Evolutionary conservation across 768 basidiomycete species (phyloP).

Genomic region (Lactarius pseudohatsudake): DNA sequence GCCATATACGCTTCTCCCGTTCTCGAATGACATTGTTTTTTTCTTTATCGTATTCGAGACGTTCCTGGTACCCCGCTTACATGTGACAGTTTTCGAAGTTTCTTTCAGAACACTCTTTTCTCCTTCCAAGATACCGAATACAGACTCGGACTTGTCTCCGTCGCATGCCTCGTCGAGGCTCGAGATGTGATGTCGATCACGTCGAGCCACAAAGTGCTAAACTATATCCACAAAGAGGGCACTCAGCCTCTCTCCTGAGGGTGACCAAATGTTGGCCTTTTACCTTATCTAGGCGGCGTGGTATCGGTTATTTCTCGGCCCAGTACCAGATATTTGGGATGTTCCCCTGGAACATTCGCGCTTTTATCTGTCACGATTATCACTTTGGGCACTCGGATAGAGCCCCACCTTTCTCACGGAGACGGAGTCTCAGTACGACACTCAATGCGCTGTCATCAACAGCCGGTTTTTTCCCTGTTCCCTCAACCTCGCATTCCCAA

Average conservation of each 20-base stretch:
- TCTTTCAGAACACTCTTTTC: constrained; percentile 17
- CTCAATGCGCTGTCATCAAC: constrained; percentile 9
- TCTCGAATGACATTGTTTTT: constrained; percentile 9
- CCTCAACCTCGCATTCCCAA: not conserved
- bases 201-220: constrained; percentile 6
- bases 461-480: constrained; percentile 3
- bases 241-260: not conserved
- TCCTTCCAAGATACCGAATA: constrained; percentile 9
- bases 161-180: constrained; percentile 4
- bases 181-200: constrained; percentile 9
- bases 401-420: constrained; percentile 5
- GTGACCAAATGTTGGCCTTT: constrained; percentile 3
- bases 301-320: constrained; percentile 22
- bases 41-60: constrained; percentile 10
- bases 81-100: constrained; percentile 9
- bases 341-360: constrained; percentile 24
- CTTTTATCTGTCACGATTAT: constrained; percentile 20
- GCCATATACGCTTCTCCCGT: constrained; percentile 10
- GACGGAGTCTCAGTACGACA: not conserved
- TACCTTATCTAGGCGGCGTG: constrained; percentile 14
- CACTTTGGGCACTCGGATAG: constrained; percentile 4
- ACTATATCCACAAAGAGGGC: not conserved
- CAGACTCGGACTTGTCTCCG: constrained; percentile 4
- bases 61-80: constrained; percentile 4
- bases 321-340: constrained; percentile 14